A percentile compares a stretch with the other conserved stretches of the same genome.
Conservation (phyloP, 2,329 filamentous ascomycete genomes). For the Fusarium liriodendri region DNA sequence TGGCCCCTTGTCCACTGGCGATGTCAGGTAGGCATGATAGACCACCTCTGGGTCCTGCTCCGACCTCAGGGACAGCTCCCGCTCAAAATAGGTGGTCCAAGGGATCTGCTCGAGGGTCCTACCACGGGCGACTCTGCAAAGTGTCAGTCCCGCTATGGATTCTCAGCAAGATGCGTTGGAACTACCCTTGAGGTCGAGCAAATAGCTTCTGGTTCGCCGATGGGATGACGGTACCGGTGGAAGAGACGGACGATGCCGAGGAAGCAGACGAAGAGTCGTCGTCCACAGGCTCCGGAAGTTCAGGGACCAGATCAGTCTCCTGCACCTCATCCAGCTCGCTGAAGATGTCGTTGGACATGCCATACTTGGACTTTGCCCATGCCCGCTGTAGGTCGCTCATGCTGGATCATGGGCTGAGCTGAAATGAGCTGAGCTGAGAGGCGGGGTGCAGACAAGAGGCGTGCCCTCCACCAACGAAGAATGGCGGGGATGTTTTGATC, state of each 20-base stretch:
- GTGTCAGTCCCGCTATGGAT: conserved; percentile 38
- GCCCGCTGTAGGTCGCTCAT: conserved; percentile 88
- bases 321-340: conserved; percentile 66
- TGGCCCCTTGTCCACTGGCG: conserved; percentile 79
- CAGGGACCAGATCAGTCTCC: conserved; percentile 58
- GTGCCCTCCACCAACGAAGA: conserved; percentile 22
- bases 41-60: conserved; percentile 61
- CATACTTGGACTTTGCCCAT: conserved; percentile 81
- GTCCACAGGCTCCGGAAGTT: conserved; percentile 58
- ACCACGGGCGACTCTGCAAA: conserved; percentile 59
- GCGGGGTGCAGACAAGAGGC: conserved; percentile 28
- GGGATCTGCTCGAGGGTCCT: conserved; percentile 73
- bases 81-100: conserved; percentile 92
- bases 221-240: conserved; percentile 90
- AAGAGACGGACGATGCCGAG: conserved; percentile 86
- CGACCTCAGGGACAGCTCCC: conserved; percentile 80
- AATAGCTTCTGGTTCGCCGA: conserved; percentile 79
- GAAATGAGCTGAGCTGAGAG: conserved; percentile 16
- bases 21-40: conserved; percentile 90
- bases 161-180: conserved; percentile 9
- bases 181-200: conserved; percentile 75
- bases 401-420: conserved; percentile 33
- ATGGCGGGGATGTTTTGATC: conserved; percentile 2
- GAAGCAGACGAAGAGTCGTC: conserved; percentile 81
- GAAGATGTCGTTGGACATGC: conserved; percentile 62